Conservation (phyloP, 306 rosid species). For the Vigna angularis region DNA sequence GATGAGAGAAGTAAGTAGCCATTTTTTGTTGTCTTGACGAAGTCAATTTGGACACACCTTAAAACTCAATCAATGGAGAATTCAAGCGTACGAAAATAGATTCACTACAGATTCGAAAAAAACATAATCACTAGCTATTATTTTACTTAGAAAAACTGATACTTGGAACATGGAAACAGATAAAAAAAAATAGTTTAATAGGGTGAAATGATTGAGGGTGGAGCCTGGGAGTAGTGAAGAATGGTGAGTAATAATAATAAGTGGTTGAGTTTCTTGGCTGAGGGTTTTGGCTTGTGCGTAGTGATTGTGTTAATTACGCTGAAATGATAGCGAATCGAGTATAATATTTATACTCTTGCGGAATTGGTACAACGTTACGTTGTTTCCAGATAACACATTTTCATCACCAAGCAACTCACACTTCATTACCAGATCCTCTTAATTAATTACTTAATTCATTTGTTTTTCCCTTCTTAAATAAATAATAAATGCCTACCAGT, state of each 20-base stretch:
- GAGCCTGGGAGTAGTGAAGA: slow-evolving; percentile 48
- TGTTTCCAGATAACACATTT: slow-evolving; percentile 7
- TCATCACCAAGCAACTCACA: slow-evolving; percentile 25
- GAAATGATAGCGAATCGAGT: slow-evolving; percentile 54
- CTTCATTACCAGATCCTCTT: slow-evolving; percentile 30
- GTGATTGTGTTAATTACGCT: slow-evolving; percentile 53
- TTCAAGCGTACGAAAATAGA: no score
- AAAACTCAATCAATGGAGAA: no score
- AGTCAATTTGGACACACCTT: no score
- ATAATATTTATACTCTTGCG: slow-evolving; percentile 5
- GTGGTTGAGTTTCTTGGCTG: slow-evolving; percentile 54
- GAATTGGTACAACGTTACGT: slow-evolving; percentile 47
- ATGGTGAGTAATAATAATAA: slow-evolving; percentile 48
- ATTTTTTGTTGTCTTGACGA: no score
- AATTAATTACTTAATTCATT: not conserved
- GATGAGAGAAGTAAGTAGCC: no score
- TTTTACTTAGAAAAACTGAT: not conserved
- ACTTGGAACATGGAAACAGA: not conserved
- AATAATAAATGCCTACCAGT: not conserved
- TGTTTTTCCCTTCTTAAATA: no score
- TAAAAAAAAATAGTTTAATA: slow-evolving; percentile 14
- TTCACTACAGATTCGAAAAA: no score
- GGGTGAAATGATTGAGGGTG: slow-evolving; percentile 38
- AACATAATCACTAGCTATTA: no score
- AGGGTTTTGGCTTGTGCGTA: slow-evolving; percentile 48